A percentile compares a stretch with the other conserved stretches of the same genome.
Evolutionary conservation across 371 early-diverging fungal genomes (phyloP).

Genomic region (Mortierella sp.): DNA sequence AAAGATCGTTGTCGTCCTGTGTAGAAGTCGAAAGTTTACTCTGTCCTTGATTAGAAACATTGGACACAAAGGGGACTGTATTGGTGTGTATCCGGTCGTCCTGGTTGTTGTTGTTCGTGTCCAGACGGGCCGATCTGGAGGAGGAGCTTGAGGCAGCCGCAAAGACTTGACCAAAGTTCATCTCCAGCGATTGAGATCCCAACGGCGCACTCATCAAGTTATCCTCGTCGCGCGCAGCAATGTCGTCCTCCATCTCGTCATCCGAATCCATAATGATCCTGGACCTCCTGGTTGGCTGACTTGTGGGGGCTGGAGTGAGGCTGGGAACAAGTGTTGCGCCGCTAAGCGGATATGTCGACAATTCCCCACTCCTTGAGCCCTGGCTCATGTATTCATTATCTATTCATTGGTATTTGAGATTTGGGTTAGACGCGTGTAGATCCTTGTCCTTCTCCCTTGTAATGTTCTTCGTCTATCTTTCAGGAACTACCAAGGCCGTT

Average conservation of each 20-base stretch:
- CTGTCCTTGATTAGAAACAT: not conserved
- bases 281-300: conserved; percentile 7
- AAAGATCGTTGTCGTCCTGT: conserved; percentile 28
- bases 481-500: not conserved
- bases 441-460: not conserved
- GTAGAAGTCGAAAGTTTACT: not conserved
- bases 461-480: not conserved
- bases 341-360: not conserved
- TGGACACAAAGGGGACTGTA: not conserved
- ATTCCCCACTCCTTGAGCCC: too few relatives aligned
- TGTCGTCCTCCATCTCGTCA: conserved; percentile 48
- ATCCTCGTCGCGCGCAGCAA: conserved; percentile 22
- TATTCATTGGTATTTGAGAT: not conserved
- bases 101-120: not conserved
- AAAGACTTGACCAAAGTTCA: conserved; percentile 34
- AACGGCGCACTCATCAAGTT: conserved; percentile 31
- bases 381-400: not conserved
- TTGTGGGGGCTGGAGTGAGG: not conserved
- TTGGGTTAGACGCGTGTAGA: not conserved
- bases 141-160: not conserved
- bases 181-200: conserved; percentile 31
- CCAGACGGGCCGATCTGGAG: not conserved
- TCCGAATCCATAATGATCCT: conserved; percentile 46
- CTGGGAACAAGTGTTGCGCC: not conserved
- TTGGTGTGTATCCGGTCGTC: not conserved